A percentile compares a stretch with the other conserved stretches of the same genome.
phyloP scores from a whole-genome alignment of 805 yeast species.

The Candida tibetensis region DNA sequence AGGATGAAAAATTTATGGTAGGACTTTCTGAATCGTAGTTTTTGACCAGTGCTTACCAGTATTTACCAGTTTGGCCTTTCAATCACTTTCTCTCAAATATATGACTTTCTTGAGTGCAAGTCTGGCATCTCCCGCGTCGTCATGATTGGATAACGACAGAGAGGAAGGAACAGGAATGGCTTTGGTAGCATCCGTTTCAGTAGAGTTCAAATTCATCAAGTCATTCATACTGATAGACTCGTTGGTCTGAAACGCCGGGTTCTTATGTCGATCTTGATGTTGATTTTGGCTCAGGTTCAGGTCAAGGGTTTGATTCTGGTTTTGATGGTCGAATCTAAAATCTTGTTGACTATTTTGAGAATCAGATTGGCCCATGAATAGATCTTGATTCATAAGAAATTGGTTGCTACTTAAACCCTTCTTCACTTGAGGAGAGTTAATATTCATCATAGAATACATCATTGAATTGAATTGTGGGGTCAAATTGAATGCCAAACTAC shows the following conservation, averaged over 20 bases:
- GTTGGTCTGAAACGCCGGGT: background rate
- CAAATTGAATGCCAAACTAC: slow-evolving; percentile 26
- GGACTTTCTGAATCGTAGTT: too few relatives aligned
- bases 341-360: background rate
- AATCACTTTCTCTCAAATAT: slow-evolving; percentile 24
- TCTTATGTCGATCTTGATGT: background rate
- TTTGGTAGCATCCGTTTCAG: slow-evolving; percentile 1
- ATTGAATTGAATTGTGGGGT: slow-evolving; percentile 41
- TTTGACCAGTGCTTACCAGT: too few relatives aligned
- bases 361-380: slow-evolving; percentile 16
- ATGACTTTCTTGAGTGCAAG: slow-evolving; percentile 36
- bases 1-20: too few relatives aligned
- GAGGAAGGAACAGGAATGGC: background rate
- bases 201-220: slow-evolving; percentile 13
- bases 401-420: slow-evolving; percentile 15
- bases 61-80: too few relatives aligned
- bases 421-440: slow-evolving; percentile 31
- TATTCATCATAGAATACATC: slow-evolving; percentile 36
- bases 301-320: slow-evolving; percentile 1
- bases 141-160: slow-evolving; percentile 7
- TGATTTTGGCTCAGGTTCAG: slow-evolving; percentile 4
- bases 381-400: slow-evolving; percentile 27
- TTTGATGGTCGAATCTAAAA: slow-evolving; percentile 4
- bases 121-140: slow-evolving; percentile 37
- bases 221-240: slow-evolving; percentile 15